Base-by-base conservation (phyloP, 2,329 filamentous ascomycete genomes). In the Ascocoryne sarcoides region DNA sequence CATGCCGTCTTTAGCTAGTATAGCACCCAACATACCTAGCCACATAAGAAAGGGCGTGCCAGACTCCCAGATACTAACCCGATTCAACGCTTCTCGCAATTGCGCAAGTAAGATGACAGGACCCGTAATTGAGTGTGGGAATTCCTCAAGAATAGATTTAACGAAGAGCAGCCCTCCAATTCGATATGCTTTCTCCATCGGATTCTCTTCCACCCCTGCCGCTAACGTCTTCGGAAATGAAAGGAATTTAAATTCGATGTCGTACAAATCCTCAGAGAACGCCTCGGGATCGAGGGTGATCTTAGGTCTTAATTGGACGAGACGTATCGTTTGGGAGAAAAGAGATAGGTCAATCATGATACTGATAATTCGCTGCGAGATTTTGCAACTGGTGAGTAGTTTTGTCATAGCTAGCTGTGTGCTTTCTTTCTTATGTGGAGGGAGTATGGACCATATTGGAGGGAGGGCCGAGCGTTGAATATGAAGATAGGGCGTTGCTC, bases 131-230 rank as follows among this genome's bases (percentile, higher is more conserved):
- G 50, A 49, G 34, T 49, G 42, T 10, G 50, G 47, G 20, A 45
- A 46, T 21, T 54, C 46, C 34, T 52, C 34, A 4, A 53, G 23
- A 19, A 48, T 44, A 3, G 43, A 38, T 44, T 51, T 52, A 34
- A 49, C 37, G 37, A 48, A 51, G 5, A 53, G 35, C 5, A 54
- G 28, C 4, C 36, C 46, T 16, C 38, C 49, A 4, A 48, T 33
- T 23, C 51, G 38, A 15, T 40, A 43, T 15, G 49, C 47, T 43
- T 41, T 48, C 12, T 47, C 42, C 10, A 49, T 29, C 2, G 10
- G 10, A 3, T 33, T 4, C 15, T 42, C 42, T 28, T 28, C 26
- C 18, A 19, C 17, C 5, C 8, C 17, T 3, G 4, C 20, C n/a
- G 29, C 9, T 36, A 36, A 29, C 4, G 19, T 39, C 29, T 26